Evolutionary conservation across 306 rosid genomes (phyloP), one percentile per base, ranked within the genome.

Genomic region (Vachellia pachyceras): DNA sequence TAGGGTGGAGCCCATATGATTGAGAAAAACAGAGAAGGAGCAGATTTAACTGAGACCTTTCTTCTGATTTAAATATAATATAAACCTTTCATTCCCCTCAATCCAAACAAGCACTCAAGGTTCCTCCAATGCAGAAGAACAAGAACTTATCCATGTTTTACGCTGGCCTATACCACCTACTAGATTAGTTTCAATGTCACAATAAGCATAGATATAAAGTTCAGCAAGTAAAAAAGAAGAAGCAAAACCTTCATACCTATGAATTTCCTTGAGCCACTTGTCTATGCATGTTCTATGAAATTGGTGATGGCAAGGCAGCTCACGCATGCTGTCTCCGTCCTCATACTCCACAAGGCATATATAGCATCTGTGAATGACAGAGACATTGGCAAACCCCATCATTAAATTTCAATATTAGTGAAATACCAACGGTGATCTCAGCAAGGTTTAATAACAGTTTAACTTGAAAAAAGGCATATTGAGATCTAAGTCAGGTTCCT

Each of bases 311-410:
- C 99, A 95, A 87, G 99, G 97, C 79, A 95, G 89, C 64, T 87
- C 85, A 69, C 99, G 81, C 90, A 95, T 86, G 82, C 89, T 90
- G 82, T 95, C 97, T 72, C 98, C 96, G 78, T 95, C 99, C 84
- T 95, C 99, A n/a, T 93, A 95, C 91, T 95, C 99, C 84, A 93
- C 97, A 60, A 95, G 99, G 86, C 99, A 95, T 89, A 95, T 95
- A 82, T 95, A 95, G 83, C 99, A 95, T 86, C 99, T 95, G 85
- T 73, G 33, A 52, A 22, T 22, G 17, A 60, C 37, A 25, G 1
- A 15, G 82, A 22, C 17, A 60, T 10, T 12, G 83, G 58, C 20
- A 23, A 45, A 79, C 9, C 46, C 49, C 52, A 41, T 20, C 29
- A n/a, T 68, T n/a, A 67, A 17, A 18, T 37, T n/a, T 40, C 72